A percentile compares a stretch with the other conserved stretches of the same genome.
phyloP scores from a whole-genome alignment of 1,284 basidiomycete genomes.

The Puccinia novopanici region DNA sequence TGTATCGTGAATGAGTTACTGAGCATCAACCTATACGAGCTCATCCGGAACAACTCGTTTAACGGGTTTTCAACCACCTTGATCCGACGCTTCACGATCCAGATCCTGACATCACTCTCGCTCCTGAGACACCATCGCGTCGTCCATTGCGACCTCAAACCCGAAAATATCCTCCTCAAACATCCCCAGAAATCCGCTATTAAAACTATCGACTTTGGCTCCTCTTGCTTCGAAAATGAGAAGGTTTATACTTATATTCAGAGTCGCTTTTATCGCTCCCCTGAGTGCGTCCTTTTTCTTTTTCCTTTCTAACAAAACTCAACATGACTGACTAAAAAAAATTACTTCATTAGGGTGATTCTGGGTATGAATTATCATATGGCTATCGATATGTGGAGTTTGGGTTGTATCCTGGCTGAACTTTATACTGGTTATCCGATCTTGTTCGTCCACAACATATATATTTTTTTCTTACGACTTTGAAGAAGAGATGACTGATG shows the following conservation, averaged over 20 bases:
- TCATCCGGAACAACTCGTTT: constrained; percentile 98
- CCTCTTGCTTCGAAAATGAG: constrained; percentile 96
- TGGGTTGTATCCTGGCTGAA: constrained; percentile 96
- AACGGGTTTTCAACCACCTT: constrained; percentile 91
- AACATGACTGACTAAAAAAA: not conserved
- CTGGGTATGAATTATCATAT: constrained; percentile 91
- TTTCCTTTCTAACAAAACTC: not conserved
- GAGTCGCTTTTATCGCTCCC: constrained; percentile 94
- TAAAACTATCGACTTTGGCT: constrained; percentile 99
- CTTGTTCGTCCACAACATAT: constrained; percentile 63
- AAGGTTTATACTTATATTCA: constrained; percentile 99
- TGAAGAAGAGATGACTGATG: not conserved
- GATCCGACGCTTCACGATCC: constrained; percentile 92
- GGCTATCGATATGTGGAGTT: constrained; percentile 79
- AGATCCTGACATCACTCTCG: constrained; percentile 86
- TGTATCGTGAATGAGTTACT: constrained; percentile 98
- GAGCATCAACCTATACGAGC: constrained; percentile 97
- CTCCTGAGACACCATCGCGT: constrained; percentile 95
- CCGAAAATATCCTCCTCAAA: constrained; percentile 93
- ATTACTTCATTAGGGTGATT: constrained; percentile 65
- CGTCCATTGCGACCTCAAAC: constrained; percentile 99
- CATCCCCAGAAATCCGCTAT: constrained; percentile 95
- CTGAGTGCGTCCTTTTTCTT: constrained; percentile 65
- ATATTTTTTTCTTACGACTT: not conserved
- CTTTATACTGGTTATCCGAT: constrained; percentile 98